These are phyloP conservation scores for Lentinula detonsa DNA, from an alignment of 768 basidiomycete species.

Conservation along the genomic window DNA sequence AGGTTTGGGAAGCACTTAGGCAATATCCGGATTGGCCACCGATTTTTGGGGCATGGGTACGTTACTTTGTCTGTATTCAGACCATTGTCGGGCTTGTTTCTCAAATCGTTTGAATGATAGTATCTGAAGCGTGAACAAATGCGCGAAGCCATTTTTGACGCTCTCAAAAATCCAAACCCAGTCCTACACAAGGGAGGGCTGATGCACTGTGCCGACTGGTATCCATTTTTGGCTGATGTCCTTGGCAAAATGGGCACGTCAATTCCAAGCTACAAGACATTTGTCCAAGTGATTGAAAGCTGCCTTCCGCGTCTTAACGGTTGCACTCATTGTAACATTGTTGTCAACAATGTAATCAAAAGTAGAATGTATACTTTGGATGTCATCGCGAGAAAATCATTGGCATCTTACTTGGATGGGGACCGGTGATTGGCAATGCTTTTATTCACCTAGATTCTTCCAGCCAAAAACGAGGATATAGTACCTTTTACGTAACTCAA, in stretches of 20 bases:
- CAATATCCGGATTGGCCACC: background rate
- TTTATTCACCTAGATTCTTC: no score
- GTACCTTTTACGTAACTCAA: no score
- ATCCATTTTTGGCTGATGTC: background rate
- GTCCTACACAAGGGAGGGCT: background rate
- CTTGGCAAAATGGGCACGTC: background rate
- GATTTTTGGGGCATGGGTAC: slow-evolving; percentile 3
- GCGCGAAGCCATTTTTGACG: background rate
- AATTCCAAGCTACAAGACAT: background rate
- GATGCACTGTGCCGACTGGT: background rate
- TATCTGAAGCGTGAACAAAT: background rate
- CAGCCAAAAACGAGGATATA: no score
- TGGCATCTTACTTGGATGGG: background rate
- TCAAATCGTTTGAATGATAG: background rate
- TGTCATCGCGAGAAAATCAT: background rate
- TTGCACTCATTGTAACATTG: background rate
- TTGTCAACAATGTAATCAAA: background rate
- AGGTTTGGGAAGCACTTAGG: background rate
- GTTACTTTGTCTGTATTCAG: background rate
- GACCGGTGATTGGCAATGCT: background rate
- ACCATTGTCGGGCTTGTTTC: background rate
- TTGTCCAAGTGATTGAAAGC: background rate
- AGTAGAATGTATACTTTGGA: background rate
- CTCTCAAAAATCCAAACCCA: background rate
- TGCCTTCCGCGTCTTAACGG: background rate